Percentiles rank a stretch among this genome's conserved stretches.
Conservation (phyloP, 2,329 filamentous ascomycete genomes). For the Epichloe sp. region DNA sequence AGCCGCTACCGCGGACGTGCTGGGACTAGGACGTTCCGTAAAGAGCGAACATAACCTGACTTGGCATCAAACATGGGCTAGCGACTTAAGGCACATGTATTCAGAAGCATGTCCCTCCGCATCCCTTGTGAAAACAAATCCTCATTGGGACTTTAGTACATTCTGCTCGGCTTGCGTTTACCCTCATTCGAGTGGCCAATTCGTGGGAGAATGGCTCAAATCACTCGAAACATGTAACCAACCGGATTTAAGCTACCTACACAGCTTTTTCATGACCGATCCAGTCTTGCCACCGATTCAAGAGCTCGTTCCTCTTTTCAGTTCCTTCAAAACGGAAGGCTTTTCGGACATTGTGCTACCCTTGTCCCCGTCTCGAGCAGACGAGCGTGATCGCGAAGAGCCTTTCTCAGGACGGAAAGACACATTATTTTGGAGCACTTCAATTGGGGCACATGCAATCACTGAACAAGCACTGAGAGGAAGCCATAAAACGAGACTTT, state of each 20-base stretch:
- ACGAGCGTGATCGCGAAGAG: conserved; percentile 28
- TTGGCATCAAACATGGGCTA: conserved; percentile 5
- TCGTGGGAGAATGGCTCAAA: conserved; percentile 51
- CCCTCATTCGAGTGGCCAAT: conserved; percentile 53
- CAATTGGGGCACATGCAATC: conserved; percentile 41
- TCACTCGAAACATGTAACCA: conserved; percentile 62
- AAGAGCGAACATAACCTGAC: not conserved
- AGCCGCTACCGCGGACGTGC: not conserved
- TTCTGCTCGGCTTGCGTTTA: conserved; percentile 51
- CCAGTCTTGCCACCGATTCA: conserved; percentile 48
- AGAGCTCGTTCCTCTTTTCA: conserved; percentile 61
- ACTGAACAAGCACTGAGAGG: conserved; percentile 46
- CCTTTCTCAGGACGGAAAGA: conserved; percentile 50
- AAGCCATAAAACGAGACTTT: conserved; percentile 55
- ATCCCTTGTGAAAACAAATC: conserved; percentile 44
- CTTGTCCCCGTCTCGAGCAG: conserved; percentile 28
- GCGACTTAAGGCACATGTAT: conserved; percentile 28
- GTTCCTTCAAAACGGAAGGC: conserved; percentile 55
- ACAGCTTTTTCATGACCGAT: conserved; percentile 58
- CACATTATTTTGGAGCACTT: conserved; percentile 63
- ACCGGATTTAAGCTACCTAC: conserved; percentile 59
- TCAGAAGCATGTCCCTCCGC: conserved; percentile 45
- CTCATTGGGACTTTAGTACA: conserved; percentile 49
- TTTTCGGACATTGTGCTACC: conserved; percentile 72
- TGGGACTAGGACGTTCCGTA: not conserved